Evolutionary conservation across 2,329 filamentous ascomycete genomes (phyloP).

Genomic region (Ascochyta fabae): DNA sequence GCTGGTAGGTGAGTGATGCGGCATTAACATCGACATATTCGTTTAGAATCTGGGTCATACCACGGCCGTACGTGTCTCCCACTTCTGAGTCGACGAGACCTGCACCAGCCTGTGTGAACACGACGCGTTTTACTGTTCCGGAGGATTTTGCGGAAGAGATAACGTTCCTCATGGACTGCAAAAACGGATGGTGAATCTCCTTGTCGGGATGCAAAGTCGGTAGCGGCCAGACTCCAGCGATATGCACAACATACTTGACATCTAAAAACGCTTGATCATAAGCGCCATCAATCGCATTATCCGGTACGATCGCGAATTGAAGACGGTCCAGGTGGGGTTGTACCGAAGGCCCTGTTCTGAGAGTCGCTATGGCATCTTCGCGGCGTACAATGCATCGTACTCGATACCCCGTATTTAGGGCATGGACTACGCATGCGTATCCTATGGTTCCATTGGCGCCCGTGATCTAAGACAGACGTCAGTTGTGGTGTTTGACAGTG

Average conservation of each 20-base stretch:
- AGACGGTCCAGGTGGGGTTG: conserved; percentile 29
- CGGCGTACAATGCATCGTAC: conserved; percentile 45
- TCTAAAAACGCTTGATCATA: conserved; percentile 38
- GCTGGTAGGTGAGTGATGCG: conserved; percentile 28
- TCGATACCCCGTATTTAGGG: conserved; percentile 35
- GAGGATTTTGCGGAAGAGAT: conserved; percentile 34
- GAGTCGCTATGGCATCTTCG: conserved; percentile 30
- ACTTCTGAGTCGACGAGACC: conserved; percentile 41
- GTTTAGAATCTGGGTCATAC: conserved; percentile 32
- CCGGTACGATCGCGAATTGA: conserved; percentile 36
- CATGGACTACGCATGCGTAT: conserved; percentile 38
- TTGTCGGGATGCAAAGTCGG: conserved; percentile 43
- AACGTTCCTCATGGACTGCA: conserved; percentile 41
- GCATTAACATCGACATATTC: conserved; percentile 34
- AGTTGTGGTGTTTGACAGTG: neutral
- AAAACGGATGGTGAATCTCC: conserved; percentile 43
- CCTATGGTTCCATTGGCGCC: conserved; percentile 47
- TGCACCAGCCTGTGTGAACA: conserved; percentile 46
- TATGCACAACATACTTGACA: conserved; percentile 37
- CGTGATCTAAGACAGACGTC: conserved; percentile 34
- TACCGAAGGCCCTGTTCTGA: conserved; percentile 37
- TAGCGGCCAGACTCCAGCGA: conserved; percentile 45
- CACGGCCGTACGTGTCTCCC: conserved; percentile 39
- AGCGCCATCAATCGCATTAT: conserved; percentile 35
- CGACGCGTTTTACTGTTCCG: conserved; percentile 35